Evolutionary conservation across 1,284 basidiomycete species (phyloP).

Genomic region (Malassezia sympodialis): DNA sequence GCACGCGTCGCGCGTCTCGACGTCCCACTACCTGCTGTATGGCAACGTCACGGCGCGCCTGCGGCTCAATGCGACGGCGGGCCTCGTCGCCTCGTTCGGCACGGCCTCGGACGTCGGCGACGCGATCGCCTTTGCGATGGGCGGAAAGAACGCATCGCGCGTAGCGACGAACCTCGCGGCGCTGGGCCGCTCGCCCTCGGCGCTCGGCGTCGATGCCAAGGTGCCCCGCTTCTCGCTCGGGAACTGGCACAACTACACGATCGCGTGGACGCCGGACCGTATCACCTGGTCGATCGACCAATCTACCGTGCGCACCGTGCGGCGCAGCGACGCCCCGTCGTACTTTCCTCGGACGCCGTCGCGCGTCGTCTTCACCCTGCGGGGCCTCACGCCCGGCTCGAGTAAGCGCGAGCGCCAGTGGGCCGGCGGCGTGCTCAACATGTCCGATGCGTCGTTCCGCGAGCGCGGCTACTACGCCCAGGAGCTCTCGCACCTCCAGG

Average conservation of each 20-base stretch:
- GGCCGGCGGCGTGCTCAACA: constrained; percentile 35
- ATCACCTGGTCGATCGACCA: constrained; percentile 38
- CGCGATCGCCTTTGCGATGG: constrained; percentile 36
- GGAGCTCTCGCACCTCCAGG: constrained; percentile 29
- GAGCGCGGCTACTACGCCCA: constrained; percentile 34
- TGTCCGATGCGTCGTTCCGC: constrained; percentile 23
- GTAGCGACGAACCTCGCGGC: constrained; percentile 30
- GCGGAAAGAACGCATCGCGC: constrained; percentile 17
- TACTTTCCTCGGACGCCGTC: constrained; percentile 33
- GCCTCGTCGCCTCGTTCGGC: constrained; percentile 37
- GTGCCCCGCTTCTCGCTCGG: constrained; percentile 17
- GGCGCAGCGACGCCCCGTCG: constrained; percentile 16
- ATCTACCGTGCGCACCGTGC: constrained; percentile 24
- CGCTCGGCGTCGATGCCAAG: constrained; percentile 4
- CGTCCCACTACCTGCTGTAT: constrained; percentile 39
- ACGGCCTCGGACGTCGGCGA: constrained; percentile 31
- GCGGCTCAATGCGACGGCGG: constrained; percentile 28
- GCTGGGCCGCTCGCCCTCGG: constrained; percentile 13
- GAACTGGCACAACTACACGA: constrained; percentile 33
- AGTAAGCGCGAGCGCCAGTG: constrained; percentile 18
- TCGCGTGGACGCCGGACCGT: constrained; percentile 31
- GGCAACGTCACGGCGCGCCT: constrained; percentile 30
- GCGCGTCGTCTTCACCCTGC: constrained; percentile 31
- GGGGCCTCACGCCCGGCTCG: constrained; percentile 29
- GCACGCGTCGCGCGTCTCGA: constrained; percentile 32